Evolutionary conservation across 2,329 filamentous ascomycete species (phyloP).

Genomic region (Cladophialophora immunda): DNA sequence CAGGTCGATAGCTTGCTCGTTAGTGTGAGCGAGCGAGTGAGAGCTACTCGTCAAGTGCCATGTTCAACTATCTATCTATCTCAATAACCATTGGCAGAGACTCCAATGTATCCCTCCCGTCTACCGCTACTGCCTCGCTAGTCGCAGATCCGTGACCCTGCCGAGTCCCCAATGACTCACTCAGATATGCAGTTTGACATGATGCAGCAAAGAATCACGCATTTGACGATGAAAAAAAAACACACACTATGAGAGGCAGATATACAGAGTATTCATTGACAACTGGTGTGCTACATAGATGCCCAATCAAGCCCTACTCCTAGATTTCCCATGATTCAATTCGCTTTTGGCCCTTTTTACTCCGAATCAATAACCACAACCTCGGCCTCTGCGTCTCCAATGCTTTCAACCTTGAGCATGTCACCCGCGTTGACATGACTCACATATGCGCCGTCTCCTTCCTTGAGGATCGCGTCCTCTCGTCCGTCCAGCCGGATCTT

Average conservation of each 20-base stretch:
- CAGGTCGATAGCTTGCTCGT: not conserved
- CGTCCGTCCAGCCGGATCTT: slow-evolving; percentile 74
- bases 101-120: not conserved
- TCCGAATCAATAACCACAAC: slow-evolving; percentile 73
- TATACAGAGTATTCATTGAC: not conserved
- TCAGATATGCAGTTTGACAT: not conserved
- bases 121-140: not conserved
- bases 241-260: not conserved
- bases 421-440: slow-evolving; percentile 71
- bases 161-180: not conserved
- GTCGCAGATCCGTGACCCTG: not conserved
- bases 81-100: slow-evolving; percentile 1
- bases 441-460: slow-evolving; percentile 85
- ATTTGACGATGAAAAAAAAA: not conserved
- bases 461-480: slow-evolving; percentile 71
- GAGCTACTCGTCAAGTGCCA: not conserved
- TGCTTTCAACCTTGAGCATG: slow-evolving; percentile 70
- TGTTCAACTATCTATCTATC: not conserved
- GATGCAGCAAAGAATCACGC: not conserved
- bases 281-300: not conserved
- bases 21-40: no score
- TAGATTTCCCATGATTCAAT: not conserved
- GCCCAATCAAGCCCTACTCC: slow-evolving; percentile 3
- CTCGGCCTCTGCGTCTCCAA: slow-evolving; percentile 74
- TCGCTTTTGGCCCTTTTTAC: slow-evolving; percentile 44